A percentile compares a stretch with the other conserved stretches of the same genome.
These are phyloP conservation scores for Magnusiomyces suaveolens DNA, from an alignment of 1,139 yeast species.

Conservation along the genomic window DNA sequence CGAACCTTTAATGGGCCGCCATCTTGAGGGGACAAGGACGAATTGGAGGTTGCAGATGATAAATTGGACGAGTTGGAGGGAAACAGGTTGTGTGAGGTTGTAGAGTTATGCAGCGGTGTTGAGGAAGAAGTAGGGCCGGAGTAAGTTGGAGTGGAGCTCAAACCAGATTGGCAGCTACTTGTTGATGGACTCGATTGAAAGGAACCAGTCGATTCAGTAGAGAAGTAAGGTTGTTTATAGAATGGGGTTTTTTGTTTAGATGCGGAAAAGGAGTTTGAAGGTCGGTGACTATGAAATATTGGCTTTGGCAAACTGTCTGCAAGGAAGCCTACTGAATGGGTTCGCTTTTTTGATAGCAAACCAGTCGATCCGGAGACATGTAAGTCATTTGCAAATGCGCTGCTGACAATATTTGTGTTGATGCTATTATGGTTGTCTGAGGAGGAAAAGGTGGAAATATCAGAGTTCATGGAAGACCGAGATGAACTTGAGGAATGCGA, in stretches of 20 bases:
- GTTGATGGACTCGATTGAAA: background rate
- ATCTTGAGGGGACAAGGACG: background rate
- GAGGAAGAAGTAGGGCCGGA: conserved; percentile 6
- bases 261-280: background rate
- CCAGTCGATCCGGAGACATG: background rate
- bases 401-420: conserved; percentile 7
- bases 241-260: conserved; percentile 10
- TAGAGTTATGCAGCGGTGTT: conserved; percentile 3
- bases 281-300: conserved; percentile 3
- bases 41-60: background rate
- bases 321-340: conserved; percentile 1
- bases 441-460: conserved; percentile 7
- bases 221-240: conserved; percentile 13
- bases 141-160: conserved; percentile 4
- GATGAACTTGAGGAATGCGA: conserved; percentile 15
- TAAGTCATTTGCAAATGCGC: background rate
- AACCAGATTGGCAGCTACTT: conserved; percentile 2
- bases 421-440: conserved; percentile 15
- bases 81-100: background rate
- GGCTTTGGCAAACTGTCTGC: background rate
- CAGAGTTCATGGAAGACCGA: conserved; percentile 12
- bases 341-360: conserved; percentile 2
- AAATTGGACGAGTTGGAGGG: background rate
- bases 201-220: conserved; percentile 6
- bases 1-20: conserved; percentile 5